Base-by-base conservation (phyloP, 139 green algal genomes). In the Yamagishiella unicocca region DNA sequence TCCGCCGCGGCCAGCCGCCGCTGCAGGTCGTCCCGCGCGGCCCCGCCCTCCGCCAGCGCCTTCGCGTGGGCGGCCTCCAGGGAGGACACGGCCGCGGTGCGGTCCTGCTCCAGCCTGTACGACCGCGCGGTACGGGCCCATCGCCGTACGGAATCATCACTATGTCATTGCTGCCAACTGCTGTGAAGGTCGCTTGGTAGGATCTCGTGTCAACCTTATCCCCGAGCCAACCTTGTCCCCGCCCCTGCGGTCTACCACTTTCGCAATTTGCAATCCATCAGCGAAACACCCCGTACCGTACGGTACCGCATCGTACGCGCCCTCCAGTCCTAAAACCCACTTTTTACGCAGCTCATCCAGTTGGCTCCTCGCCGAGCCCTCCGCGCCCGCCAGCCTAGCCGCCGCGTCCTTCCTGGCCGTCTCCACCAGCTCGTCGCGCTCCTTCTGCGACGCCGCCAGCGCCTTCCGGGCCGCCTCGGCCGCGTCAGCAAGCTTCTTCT, bases 331-430 rank as follows among this genome's bases (percentile, higher is more conserved):
- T 24, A 55, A 54, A n/a, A 67, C 74, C 29, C 61, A 90, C 87
- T 68, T 88, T 9, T 45, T 77, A 0, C 78, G 66, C 80, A 90
- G 62, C 21, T 90, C 71, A 8, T 68, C 71, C 71, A 88, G 53
- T 42, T 87, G 37, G 53, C n/a, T 67, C 38, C 67, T 67, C 22
- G 82, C 35, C 19, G 22, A n/a, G 50, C 68, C 83, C 72, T 74
- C 70, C 2, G 53, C 71, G 25, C 64, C 81, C 43, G 64, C 81
- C 62, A 87, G 70, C 70, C 83, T 35, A 70, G 40, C n/a, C 45
- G 73, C 73, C n/a, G 82, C 87, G 22, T 88, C 75, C 76, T 37
- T 27, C 27, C 45, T 25, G 9, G 82, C 66, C 10, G 53, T 37
- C 27, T 83, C 76, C 46, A 85, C 14, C 77, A 31, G 19, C 25